Evolutionary conservation across 495 filamentous ascomycete species (phyloP).

Genomic region (Aspergillus haitiensis): DNA sequence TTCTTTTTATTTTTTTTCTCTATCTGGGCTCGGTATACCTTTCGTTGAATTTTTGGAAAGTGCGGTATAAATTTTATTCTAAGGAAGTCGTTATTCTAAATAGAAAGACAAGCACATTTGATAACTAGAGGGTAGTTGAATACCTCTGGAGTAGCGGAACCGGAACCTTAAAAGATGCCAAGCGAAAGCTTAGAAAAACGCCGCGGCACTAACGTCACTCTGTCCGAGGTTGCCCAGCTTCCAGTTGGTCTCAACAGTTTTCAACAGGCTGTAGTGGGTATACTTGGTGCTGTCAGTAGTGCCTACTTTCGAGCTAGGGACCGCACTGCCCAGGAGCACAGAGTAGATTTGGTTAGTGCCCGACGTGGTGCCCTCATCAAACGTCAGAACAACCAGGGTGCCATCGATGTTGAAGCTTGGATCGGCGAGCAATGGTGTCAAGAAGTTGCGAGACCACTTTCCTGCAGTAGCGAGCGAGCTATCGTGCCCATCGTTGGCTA

Average conservation of each 20-base stretch:
- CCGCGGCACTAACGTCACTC: constrained; percentile 64
- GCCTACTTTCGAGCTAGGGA: constrained; percentile 54
- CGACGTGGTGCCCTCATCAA: constrained; percentile 63
- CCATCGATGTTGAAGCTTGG: constrained; percentile 60
- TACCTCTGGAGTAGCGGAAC: too few relatives aligned
- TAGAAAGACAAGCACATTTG: too few relatives aligned
- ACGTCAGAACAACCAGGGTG: constrained; percentile 66
- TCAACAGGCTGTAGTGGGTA: constrained; percentile 66
- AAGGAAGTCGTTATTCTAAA: too few relatives aligned
- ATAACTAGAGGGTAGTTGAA: too few relatives aligned
- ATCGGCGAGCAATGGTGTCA: constrained; percentile 60
- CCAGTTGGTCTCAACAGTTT: constrained; percentile 65
- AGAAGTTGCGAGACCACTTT: constrained; percentile 54
- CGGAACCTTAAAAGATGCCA: too few relatives aligned
- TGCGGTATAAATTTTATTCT: too few relatives aligned
- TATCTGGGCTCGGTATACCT: too few relatives aligned
- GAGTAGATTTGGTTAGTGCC: constrained; percentile 52
- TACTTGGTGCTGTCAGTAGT: constrained; percentile 65
- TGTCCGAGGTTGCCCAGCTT: constrained; percentile 61
- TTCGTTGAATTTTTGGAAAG: too few relatives aligned
- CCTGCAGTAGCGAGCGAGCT: constrained; percentile 58
- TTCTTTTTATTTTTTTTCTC: too few relatives aligned
- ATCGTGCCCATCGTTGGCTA: constrained; percentile 71
- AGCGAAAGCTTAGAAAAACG: background rate
- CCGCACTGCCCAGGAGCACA: constrained; percentile 61